Evolutionary conservation across 225 moss, liverwort and hornwort species (phyloP).

Genomic region (Asterella californica): DNA sequence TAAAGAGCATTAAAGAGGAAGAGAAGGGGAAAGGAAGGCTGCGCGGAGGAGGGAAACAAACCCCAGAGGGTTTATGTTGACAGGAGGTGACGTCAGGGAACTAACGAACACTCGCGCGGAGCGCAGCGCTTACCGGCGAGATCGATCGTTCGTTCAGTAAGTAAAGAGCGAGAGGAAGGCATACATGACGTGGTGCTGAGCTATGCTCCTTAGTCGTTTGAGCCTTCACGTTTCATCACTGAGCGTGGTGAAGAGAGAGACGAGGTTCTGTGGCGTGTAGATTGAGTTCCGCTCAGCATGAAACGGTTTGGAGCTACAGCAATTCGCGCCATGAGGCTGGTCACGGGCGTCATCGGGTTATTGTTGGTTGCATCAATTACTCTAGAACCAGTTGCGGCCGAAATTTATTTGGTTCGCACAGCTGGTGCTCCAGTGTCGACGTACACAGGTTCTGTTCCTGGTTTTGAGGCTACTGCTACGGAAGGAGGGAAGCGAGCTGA

Average conservation of each 20-base stretch:
- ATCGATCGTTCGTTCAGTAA: not conserved
- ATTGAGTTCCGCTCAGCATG: not conserved
- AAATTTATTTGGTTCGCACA: constrained; percentile 45
- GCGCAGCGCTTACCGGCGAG: not conserved
- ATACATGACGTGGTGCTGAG: not conserved
- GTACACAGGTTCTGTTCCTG: constrained; percentile 30
- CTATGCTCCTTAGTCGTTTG: constrained; percentile 5
- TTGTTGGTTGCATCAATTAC: constrained; percentile 7
- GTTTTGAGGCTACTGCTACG: constrained; percentile 33
- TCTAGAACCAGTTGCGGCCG: constrained; percentile 22
- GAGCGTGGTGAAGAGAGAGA: not conserved
- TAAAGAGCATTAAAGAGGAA: not conserved
- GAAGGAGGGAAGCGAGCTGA: constrained; percentile 26
- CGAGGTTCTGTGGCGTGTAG: not conserved
- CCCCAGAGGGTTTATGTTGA: not conserved
- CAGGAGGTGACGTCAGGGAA: not conserved
- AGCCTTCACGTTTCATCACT: constrained; percentile 1
- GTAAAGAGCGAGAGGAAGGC: not conserved
- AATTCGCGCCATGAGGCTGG: constrained; percentile 5
- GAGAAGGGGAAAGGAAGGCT: not conserved
- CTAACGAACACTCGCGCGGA: not conserved
- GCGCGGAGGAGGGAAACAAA: not conserved
- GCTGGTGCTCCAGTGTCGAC: constrained; percentile 31
- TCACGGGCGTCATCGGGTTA: not conserved
- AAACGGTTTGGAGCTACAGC: not conserved